Evolutionary conservation across 352 stramenopile genomes (phyloP).

Genomic region (Phytopythium vexans): DNA sequence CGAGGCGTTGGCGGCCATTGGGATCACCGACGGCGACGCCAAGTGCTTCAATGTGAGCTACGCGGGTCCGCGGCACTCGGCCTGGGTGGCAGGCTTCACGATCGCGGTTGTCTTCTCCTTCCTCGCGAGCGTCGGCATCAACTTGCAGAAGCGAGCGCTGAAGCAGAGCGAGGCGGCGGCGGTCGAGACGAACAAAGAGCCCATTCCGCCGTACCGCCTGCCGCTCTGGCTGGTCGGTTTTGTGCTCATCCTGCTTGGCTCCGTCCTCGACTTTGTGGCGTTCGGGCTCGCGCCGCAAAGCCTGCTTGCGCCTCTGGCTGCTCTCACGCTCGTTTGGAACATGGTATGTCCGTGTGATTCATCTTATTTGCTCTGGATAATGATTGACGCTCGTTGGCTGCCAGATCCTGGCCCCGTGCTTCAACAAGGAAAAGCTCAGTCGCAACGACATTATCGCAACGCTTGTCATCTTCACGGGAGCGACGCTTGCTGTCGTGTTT

Average conservation of each 20-base stretch:
- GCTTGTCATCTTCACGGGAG: slow-evolving; percentile 79
- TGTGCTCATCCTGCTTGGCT: slow-evolving; percentile 73
- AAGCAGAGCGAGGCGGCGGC: slow-evolving; percentile 72
- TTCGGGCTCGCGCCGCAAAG: slow-evolving; percentile 89
- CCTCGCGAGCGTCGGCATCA: slow-evolving; percentile 78
- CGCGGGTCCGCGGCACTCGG: slow-evolving; percentile 49
- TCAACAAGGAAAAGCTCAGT: slow-evolving; percentile 86
- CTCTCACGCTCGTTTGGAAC: slow-evolving; percentile 91
- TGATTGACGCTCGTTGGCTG: neutral
- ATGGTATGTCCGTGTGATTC: slow-evolving; percentile 37
- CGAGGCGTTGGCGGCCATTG: neutral
- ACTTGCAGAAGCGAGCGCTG: slow-evolving; percentile 81
- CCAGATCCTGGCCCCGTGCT: slow-evolving; percentile 77
- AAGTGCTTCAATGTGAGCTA: slow-evolving; percentile 77
- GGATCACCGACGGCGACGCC: slow-evolving; percentile 21
- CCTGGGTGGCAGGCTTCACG: slow-evolving; percentile 75
- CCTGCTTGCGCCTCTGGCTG: slow-evolving; percentile 80
- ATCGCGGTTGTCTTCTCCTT: slow-evolving; percentile 86
- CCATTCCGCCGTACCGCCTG: slow-evolving; percentile 62
- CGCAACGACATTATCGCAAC: slow-evolving; percentile 78
- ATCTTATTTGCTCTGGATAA: neutral
- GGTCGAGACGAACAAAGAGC: slow-evolving; percentile 41
- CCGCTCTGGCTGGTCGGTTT: slow-evolving; percentile 86
- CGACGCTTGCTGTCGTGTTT: slow-evolving; percentile 82
- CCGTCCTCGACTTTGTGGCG: slow-evolving; percentile 88